phyloP scores from a whole-genome alignment of 2,329 filamentous ascomycete genomes.

The Pyrenochaeta sp. region DNA sequence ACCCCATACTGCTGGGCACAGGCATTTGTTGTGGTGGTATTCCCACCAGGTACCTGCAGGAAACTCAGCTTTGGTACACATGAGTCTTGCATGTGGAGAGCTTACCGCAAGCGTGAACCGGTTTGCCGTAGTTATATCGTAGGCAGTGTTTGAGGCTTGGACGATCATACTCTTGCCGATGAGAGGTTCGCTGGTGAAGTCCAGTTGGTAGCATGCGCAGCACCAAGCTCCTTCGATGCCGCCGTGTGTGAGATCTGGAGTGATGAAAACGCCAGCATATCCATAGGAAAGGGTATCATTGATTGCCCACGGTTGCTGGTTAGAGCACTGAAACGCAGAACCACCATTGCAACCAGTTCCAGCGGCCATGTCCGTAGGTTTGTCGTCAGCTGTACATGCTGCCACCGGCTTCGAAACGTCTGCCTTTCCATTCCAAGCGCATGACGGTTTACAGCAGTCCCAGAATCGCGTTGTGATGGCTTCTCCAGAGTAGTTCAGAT shows the following conservation, averaged over 20 bases:
- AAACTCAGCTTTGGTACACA: conserved; percentile 15
- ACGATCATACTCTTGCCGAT: conserved; percentile 70
- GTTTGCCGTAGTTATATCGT: conserved; percentile 44
- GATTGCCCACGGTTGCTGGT: conserved; percentile 70
- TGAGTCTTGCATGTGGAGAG: neutral
- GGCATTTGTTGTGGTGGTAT: conserved; percentile 44
- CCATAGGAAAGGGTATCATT: conserved; percentile 68
- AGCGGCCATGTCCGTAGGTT: conserved; percentile 59
- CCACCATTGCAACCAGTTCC: conserved; percentile 65
- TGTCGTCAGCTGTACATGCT: conserved; percentile 65
- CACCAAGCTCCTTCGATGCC: conserved; percentile 69
- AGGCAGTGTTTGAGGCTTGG: conserved; percentile 69
- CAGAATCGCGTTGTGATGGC: conserved; percentile 49
- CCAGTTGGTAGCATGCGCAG: conserved; percentile 71
- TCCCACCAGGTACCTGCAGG: conserved; percentile 46
- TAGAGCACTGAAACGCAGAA: conserved; percentile 64
- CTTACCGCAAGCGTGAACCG: conserved; percentile 49
- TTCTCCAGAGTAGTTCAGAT: conserved; percentile 40
- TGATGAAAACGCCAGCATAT: conserved; percentile 68
- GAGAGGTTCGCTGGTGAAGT: conserved; percentile 65
- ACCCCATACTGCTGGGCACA: conserved; percentile 46
- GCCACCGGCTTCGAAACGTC: conserved; percentile 60
- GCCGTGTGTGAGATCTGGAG: conserved; percentile 41
- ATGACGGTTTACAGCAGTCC: conserved; percentile 77
- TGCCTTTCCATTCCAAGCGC: conserved; percentile 67